Evolutionary conservation across 306 rosid species (phyloP).

Genomic region (Gleditsia sinensis): DNA sequence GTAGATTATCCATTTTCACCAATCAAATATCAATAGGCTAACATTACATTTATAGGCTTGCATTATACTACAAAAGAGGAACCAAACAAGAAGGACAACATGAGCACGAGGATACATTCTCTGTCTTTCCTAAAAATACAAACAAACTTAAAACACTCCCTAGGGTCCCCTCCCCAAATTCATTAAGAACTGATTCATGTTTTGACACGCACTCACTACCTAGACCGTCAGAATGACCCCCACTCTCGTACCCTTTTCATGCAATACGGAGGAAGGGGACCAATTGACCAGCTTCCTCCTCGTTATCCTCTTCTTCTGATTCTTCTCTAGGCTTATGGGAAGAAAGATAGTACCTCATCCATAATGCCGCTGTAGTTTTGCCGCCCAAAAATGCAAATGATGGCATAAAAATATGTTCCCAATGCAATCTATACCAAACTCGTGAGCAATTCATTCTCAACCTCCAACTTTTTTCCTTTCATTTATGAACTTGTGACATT

Average conservation of each 20-base stretch:
- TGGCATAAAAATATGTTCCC: slow-evolving; percentile 32
- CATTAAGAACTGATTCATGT: not conserved
- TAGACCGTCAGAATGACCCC: slow-evolving; percentile 21
- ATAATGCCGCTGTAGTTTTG: slow-evolving; percentile 4
- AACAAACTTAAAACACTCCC: slow-evolving; percentile 5
- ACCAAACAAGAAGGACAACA: slow-evolving; percentile 17
- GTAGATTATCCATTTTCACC: slow-evolving; percentile 9
- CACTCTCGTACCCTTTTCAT: slow-evolving; percentile 24
- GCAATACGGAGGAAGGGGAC: slow-evolving; percentile 38
- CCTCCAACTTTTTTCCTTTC: no score
- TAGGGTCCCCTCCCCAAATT: slow-evolving; percentile 43
- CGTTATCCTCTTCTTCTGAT: no score
- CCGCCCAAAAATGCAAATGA: slow-evolving; percentile 12
- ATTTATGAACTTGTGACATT: no score
- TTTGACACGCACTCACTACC: slow-evolving; percentile 19
- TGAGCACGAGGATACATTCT: slow-evolving; percentile 1
- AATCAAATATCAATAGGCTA: slow-evolving; percentile 9
- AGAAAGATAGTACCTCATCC: not conserved
- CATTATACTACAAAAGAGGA: not conserved
- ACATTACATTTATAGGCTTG: slow-evolving; percentile 13
- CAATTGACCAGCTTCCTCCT: slow-evolving; percentile 37
- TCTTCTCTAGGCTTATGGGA: no score
- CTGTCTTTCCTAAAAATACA: slow-evolving; percentile 30
- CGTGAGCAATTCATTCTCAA: no score
- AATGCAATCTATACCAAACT: slow-evolving; percentile 37